phyloP scores from a whole-genome alignment of 1,139 yeast genomes.

The Taphrina flavorubra region DNA sequence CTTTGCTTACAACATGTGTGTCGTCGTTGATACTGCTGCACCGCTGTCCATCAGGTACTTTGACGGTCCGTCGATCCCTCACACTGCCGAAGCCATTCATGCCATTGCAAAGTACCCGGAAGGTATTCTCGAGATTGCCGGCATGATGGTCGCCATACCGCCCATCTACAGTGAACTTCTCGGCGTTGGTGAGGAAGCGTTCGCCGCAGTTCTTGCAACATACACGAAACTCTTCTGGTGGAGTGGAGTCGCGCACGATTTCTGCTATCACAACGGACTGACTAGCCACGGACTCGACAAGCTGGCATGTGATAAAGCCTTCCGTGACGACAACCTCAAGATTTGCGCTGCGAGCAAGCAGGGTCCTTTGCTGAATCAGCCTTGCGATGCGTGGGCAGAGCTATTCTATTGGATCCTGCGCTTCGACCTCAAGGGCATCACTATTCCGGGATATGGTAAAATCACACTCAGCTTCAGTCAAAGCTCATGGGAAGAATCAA shows the following conservation, averaged over 20 bases:
- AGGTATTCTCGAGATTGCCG: conserved; percentile 1
- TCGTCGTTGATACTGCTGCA: neutral
- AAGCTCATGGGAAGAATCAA: neutral
- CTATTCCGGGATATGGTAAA: neutral
- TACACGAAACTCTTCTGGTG: conserved; percentile 9
- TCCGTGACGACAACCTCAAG: neutral
- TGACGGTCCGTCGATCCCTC: conserved; percentile 12
- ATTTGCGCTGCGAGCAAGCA: neutral
- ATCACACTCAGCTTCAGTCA: conserved; percentile 11
- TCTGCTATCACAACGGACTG: conserved; percentile 9
- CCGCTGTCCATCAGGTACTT: conserved; percentile 5
- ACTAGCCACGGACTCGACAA: neutral
- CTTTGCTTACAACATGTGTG: conserved; percentile 11
- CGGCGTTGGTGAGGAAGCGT: neutral
- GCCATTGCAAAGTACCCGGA: conserved; percentile 11
- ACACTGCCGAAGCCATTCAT: conserved; percentile 3
- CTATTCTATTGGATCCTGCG: conserved; percentile 11
- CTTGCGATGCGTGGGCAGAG: conserved; percentile 9
- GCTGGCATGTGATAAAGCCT: neutral
- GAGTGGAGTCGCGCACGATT: conserved; percentile 14
- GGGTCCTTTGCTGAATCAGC: neutral
- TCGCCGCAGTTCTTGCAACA: neutral
- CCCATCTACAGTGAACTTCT: conserved; percentile 1
- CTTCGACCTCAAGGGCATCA: neutral
- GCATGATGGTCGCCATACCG: conserved; percentile 9